Conservation (phyloP, 2,329 filamentous ascomycete species). For the Aschersonia sp. region DNA sequence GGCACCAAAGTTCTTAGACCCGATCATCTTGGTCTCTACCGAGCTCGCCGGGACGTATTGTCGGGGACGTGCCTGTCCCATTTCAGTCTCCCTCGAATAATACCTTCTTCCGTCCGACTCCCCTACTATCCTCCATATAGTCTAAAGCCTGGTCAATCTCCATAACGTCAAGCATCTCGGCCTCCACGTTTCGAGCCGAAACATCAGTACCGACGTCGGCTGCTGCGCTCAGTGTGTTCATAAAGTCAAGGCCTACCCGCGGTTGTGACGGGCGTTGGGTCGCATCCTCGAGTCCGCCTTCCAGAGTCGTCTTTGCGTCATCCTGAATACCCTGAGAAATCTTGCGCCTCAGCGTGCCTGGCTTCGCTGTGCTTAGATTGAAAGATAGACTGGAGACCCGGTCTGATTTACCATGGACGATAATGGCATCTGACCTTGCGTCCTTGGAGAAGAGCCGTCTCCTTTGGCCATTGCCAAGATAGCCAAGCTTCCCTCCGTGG, state of each 20-base stretch:
- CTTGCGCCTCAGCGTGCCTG: conserved; percentile 19
- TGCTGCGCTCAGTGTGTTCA: conserved; percentile 33
- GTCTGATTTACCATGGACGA: conserved; percentile 33
- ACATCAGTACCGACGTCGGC: conserved; percentile 36
- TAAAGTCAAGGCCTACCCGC: conserved; percentile 32
- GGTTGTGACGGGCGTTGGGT: conserved; percentile 15
- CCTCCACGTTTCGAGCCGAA: conserved; percentile 38
- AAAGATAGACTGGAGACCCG: conserved; percentile 26
- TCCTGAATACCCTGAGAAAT: conserved; percentile 14
- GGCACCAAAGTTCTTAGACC: no score
- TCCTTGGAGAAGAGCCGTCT: conserved; percentile 20
- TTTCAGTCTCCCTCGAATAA: conserved; percentile 30
- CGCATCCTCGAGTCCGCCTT: conserved; percentile 7
- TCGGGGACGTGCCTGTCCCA: conserved; percentile 9
- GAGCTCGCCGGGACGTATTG: conserved; percentile 3
- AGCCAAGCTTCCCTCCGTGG: conserved; percentile 26
- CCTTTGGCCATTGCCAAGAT: conserved; percentile 18
- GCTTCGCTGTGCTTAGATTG: conserved; percentile 33
- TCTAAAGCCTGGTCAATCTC: conserved; percentile 48
- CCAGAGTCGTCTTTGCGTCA: conserved; percentile 6
- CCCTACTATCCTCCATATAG: conserved; percentile 34
- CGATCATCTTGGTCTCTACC: no score
- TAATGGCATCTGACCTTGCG: conserved; percentile 35
- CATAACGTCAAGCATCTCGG: conserved; percentile 50
- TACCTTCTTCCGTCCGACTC: conserved; percentile 33